Percentiles rank a stretch among this genome's conserved stretches.
phyloP scores from a whole-genome alignment of 2,329 filamentous ascomycete genomes.

The Thielaviopsis populi region DNA sequence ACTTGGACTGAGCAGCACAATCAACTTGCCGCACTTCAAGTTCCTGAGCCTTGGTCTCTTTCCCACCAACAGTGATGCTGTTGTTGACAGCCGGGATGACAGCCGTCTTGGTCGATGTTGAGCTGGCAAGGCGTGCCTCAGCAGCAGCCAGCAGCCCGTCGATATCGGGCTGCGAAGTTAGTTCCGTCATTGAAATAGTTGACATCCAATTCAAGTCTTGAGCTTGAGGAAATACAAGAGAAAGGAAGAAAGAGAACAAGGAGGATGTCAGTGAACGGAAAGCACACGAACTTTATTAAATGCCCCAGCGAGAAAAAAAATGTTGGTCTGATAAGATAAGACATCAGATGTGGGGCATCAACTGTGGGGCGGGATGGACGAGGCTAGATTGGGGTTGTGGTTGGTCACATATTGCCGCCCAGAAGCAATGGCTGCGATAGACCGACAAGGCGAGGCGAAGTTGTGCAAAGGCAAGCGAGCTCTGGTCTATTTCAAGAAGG shows the following conservation, averaged over 20 bases:
- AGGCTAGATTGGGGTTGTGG: not conserved
- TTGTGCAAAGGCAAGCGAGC: not conserved
- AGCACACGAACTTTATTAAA: constrained; percentile 6
- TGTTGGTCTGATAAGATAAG: constrained; percentile 4
- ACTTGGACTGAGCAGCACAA: not conserved
- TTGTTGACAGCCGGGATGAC: constrained; percentile 3
- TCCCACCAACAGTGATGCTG: no score
- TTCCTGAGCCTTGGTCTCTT: not conserved
- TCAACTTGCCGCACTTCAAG: constrained; percentile 11
- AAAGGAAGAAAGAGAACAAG: not conserved
- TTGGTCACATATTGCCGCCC: not conserved
- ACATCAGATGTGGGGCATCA: not conserved
- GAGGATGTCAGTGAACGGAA: not conserved
- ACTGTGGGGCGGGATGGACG: not conserved
- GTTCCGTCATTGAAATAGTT: constrained; percentile 1
- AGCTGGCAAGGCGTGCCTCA: constrained; percentile 7
- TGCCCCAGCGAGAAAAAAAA: constrained; percentile 2
- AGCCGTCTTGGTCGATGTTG: constrained; percentile 5
- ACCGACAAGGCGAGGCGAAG: not conserved
- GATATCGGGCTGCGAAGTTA: constrained; percentile 19
- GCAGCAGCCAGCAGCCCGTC: constrained; percentile 21
- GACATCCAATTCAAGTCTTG: not conserved
- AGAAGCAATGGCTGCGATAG: not conserved
- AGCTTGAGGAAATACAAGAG: not conserved
- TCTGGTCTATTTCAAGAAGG: not conserved